phyloP scores from a whole-genome alignment of 2,329 filamentous ascomycete species.

The Phyllosticta capitalensis region DNA sequence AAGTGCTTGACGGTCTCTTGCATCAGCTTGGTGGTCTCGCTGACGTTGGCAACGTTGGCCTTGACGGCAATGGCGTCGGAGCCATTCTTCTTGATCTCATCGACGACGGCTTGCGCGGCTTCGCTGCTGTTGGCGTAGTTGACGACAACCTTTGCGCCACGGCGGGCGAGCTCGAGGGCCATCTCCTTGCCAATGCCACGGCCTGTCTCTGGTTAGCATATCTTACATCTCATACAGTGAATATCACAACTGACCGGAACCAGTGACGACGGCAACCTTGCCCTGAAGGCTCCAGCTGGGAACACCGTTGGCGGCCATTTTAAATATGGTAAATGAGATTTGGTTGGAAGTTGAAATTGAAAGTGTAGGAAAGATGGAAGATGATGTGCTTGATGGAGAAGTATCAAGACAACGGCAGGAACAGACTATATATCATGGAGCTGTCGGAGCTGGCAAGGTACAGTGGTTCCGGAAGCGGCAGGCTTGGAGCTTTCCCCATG shows the following conservation, averaged over 20 bases:
- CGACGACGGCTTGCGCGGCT: slow-evolving; percentile 56
- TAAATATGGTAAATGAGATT: slow-evolving; percentile 15
- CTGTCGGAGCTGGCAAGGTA: background rate
- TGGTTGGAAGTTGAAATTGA: background rate
- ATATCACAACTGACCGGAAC: slow-evolving; percentile 32
- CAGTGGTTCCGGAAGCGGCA: background rate
- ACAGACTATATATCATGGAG: slow-evolving; percentile 4
- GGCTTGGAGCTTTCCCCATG: background rate
- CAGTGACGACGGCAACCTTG: slow-evolving; percentile 46
- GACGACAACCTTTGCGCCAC: slow-evolving; percentile 56
- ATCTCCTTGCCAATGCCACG: slow-evolving; percentile 59
- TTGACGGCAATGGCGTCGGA: slow-evolving; percentile 55
- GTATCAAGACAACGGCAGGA: background rate
- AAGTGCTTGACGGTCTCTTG: slow-evolving; percentile 53
- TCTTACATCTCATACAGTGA: background rate
- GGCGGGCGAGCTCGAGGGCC: slow-evolving; percentile 54
- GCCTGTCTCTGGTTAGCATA: slow-evolving; percentile 29
- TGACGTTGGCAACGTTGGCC: slow-evolving; percentile 57
- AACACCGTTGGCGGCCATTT: slow-evolving; percentile 29
- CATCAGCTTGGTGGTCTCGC: slow-evolving; percentile 55
- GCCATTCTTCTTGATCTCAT: slow-evolving; percentile 56
- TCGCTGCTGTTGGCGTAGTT: slow-evolving; percentile 58
- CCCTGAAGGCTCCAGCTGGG: slow-evolving; percentile 43
- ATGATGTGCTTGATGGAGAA: background rate
- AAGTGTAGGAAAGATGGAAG: background rate